Conservation (phyloP, 768 basidiomycete species). For the Mycena vitilis region DNA sequence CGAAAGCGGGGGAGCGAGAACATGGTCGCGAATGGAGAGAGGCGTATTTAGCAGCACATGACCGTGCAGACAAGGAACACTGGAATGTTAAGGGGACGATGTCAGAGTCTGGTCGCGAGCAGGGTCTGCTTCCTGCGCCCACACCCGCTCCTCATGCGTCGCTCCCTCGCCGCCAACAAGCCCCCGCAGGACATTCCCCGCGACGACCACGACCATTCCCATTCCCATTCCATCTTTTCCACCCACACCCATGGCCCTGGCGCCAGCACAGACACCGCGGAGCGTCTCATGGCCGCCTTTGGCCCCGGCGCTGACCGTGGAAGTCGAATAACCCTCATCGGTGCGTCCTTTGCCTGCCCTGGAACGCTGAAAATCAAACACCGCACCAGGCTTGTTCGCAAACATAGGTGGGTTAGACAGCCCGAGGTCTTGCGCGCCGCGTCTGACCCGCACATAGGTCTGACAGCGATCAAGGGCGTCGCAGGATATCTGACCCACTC, state of each 20-base stretch:
- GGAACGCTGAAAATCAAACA: not conserved
- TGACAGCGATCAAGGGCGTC: constrained; percentile 86
- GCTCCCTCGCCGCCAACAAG: constrained; percentile 8
- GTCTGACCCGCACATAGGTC: constrained; percentile 74
- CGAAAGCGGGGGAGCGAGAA: not conserved
- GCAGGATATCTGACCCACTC: constrained; percentile 94
- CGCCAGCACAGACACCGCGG: constrained; percentile 60
- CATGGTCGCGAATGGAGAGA: not conserved
- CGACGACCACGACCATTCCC: constrained; percentile 55
- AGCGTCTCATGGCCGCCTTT: constrained; percentile 75
- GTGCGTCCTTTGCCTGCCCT: not conserved
- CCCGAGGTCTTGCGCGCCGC: not conserved
- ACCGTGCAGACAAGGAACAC: not conserved
- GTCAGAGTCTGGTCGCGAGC: not conserved
- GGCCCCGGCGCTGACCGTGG: constrained; percentile 81
- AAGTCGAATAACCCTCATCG: constrained; percentile 85
- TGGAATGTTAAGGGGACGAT: not conserved
- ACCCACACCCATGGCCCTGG: constrained; percentile 63
- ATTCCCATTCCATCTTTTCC: constrained; percentile 38
- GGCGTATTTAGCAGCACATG: not conserved
- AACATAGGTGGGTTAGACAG: constrained; percentile 73
- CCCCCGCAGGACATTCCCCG: constrained; percentile 40
- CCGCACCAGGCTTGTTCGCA: constrained; percentile 63
- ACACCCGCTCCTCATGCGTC: constrained; percentile 12
- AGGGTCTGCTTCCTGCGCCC: not conserved